Percentiles rank a stretch among this genome's conserved stretches.
phyloP scores from a whole-genome alignment of 495 filamentous ascomycete species.

The Aspergillus homomorphus region DNA sequence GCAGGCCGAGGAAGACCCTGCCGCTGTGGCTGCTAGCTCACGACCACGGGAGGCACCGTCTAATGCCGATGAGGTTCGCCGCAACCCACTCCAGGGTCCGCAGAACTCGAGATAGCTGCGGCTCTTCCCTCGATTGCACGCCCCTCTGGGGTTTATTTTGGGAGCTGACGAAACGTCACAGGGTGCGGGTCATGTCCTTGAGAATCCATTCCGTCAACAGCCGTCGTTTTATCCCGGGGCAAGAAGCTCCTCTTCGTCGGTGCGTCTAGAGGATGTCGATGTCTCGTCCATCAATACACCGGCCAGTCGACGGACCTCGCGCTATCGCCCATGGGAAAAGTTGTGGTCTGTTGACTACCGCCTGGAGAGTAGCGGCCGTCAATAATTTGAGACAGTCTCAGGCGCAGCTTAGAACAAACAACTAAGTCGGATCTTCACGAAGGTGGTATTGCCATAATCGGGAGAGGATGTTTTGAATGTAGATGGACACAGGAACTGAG shows the following conservation, averaged over 20 bases:
- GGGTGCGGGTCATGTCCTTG: slow-evolving; percentile 16
- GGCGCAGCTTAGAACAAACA: not conserved
- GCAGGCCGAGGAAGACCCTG: slow-evolving; percentile 30
- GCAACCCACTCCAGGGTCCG: slow-evolving; percentile 44
- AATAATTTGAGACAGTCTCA: not conserved
- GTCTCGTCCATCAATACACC: slow-evolving; percentile 22
- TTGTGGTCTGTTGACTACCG: slow-evolving; percentile 52
- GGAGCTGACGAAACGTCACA: slow-evolving; percentile 25
- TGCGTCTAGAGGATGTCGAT: slow-evolving; percentile 11
- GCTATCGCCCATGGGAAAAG: slow-evolving; percentile 51
- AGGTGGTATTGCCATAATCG: not conserved
- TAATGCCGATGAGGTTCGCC: slow-evolving; percentile 51
- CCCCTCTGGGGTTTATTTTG: slow-evolving; percentile 10
- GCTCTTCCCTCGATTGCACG: slow-evolving; percentile 7
- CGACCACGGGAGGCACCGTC: slow-evolving; percentile 36
- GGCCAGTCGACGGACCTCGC: slow-evolving; percentile 22
- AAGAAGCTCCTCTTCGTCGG: slow-evolving; percentile 16
- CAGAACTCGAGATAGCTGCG: slow-evolving; percentile 26
- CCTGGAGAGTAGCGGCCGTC: slow-evolving; percentile 28
- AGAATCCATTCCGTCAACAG: slow-evolving; percentile 1
- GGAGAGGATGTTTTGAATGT: too few relatives aligned
- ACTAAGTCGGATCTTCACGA: not conserved
- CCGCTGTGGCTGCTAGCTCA: slow-evolving; percentile 18
- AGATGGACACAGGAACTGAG: not conserved
- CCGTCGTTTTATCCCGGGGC: slow-evolving; percentile 5